Base-by-base conservation (phyloP, 306 rosid species). In the Oxytropis ochrocephala region DNA sequence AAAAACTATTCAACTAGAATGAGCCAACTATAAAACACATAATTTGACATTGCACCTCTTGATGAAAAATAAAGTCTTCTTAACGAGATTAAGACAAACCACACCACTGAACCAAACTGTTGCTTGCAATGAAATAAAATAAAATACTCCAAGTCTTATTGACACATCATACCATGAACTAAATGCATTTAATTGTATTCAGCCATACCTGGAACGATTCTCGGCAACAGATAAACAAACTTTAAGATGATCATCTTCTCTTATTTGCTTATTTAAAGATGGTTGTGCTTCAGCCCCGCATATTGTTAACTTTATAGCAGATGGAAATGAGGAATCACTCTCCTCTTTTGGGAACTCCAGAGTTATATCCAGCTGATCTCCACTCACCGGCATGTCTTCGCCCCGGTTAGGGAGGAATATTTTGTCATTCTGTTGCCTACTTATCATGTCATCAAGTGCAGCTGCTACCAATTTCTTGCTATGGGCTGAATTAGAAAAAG, bases 181-280 rank as follows among this genome's bases (percentile, higher is more conserved):
- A 39, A 69, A 75, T 72, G 3, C 10, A 66, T 21, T 58, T 9
- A 17, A 9, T 17, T 21, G 47, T 58, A 62, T 66, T 12, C 46
- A 82, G 66, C 57, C 74, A 74, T 87, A 94, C 99, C 99, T 94
- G 87, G 82, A 85, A 44, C 99, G 97, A 19, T 80, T 81, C 85
- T 94, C 97, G 32, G 96, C 88, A 65, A 75, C 73, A 79, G 76
- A 52, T 11, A 14, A 49, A 39, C 75, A 67, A 42, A 19, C 73
- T 74, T 80, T 86, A 66, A 86, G 84, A 59, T 61, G 81, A 62
- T 18, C 65, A 76, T 75, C 78, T 58, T 81, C 83, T 67, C 75
- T 74, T 13, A 76, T 53, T 60, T 76, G 86, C 72, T 59, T 59
- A 63, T 47, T 69, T 32, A 59, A 50, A 60, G 70, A 76, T 38